Conservation (phyloP, 306 rosid species). For the Corylus heterophylla region DNA sequence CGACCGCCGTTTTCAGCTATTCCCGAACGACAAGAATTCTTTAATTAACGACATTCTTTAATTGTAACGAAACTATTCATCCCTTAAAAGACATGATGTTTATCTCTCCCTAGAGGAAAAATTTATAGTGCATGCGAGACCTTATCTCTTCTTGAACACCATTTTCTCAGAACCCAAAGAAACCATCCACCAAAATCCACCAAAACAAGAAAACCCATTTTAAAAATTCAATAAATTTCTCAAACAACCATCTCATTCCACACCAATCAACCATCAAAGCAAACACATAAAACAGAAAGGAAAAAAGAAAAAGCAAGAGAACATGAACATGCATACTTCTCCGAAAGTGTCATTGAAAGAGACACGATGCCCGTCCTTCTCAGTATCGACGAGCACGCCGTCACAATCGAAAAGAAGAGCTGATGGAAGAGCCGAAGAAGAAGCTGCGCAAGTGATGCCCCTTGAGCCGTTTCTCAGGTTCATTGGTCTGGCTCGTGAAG, state of each 20-base stretch:
- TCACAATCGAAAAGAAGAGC: constrained; percentile 97
- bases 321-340: constrained; percentile 50
- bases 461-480: constrained; percentile 14
- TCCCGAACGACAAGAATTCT: neutral
- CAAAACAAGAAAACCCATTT: constrained; percentile 2
- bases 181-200: neutral
- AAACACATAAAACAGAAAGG: neutral
- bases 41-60: too few species aligned
- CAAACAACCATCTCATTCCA: neutral
- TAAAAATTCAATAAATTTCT: constrained; percentile 3
- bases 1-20: neutral
- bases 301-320: neutral
- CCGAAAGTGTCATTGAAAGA: constrained; percentile 90
- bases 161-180: neutral
- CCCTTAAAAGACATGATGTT: too few species aligned
- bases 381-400: constrained; percentile 95
- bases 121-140: too few species aligned
- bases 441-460: constrained; percentile 56
- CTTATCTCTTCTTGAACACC: neutral
- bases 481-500: constrained; percentile 21
- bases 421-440: constrained; percentile 68
- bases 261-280: neutral
- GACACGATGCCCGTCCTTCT: constrained; percentile 94
- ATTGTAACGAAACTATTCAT: too few species aligned
- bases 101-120: too few species aligned